Evolutionary conservation across 371 early-diverging fungal species (phyloP).

Genomic region (Rhizomucor pusillus): DNA sequence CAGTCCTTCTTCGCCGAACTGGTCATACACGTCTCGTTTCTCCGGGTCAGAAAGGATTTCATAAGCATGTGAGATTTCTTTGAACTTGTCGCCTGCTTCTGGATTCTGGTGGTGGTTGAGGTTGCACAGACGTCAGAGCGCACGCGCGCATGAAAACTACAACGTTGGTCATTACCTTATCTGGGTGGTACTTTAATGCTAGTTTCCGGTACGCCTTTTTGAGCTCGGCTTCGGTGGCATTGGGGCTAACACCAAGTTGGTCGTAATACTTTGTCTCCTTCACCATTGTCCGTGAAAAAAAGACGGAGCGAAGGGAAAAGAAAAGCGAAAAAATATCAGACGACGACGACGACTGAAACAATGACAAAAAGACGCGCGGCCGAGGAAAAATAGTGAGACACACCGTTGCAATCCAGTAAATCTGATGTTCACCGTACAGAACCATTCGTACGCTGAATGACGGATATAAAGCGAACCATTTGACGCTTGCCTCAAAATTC

Average conservation of each 20-base stretch:
- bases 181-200: conserved; percentile 95
- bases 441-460: too few species aligned
- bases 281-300: conserved; percentile 47
- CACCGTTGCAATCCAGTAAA: too few species aligned
- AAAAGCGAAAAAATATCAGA: too few species aligned
- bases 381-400: too few species aligned
- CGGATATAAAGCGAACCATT: too few species aligned
- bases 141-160: background rate
- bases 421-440: too few species aligned
- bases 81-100: conserved; percentile 87
- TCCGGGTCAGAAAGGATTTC: conserved; percentile 87
- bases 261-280: conserved; percentile 93
- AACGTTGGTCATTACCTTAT: conserved; percentile 60
- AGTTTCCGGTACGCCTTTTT: conserved; percentile 92
- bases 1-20: conserved; percentile 84
- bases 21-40: conserved; percentile 78
- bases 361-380: too few species aligned
- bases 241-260: conserved; percentile 80
- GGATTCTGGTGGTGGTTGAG: conserved; percentile 54
- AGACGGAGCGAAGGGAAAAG: too few species aligned
- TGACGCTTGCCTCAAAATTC: too few species aligned
- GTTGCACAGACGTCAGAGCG: too few species aligned
- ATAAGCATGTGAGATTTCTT: conserved; percentile 93
- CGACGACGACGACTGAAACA: too few species aligned
- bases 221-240: conserved; percentile 80